Evolutionary conservation across 495 filamentous ascomycete genomes (phyloP).

Genomic region (Talaromyces ruber): DNA sequence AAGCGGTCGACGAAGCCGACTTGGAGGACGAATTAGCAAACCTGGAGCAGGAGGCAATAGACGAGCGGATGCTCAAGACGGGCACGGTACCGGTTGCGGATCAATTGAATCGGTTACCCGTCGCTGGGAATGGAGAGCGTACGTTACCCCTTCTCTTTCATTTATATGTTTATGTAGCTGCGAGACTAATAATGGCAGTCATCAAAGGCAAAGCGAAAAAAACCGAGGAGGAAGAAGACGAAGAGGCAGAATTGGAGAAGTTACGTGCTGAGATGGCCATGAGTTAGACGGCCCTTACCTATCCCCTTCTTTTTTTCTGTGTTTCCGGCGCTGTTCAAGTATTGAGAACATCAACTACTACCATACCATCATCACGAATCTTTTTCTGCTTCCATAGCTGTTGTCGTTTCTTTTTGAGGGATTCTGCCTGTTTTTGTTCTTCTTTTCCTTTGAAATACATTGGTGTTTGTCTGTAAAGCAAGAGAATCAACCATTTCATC

Average conservation of each 20-base stretch:
- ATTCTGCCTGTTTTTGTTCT: background rate
- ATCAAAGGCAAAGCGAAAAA: slow-evolving; percentile 53
- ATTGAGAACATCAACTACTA: background rate
- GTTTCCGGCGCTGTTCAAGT: background rate
- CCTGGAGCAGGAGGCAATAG: slow-evolving; percentile 80
- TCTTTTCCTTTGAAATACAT: background rate
- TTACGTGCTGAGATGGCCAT: slow-evolving; percentile 97
- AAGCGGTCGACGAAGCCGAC: slow-evolving; percentile 77
- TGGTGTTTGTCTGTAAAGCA: background rate
- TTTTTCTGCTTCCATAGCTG: background rate
- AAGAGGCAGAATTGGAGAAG: slow-evolving; percentile 90
- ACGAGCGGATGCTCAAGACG: slow-evolving; percentile 88
- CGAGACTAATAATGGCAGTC: slow-evolving; percentile 8
- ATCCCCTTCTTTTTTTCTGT: background rate
- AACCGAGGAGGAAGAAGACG: slow-evolving; percentile 65
- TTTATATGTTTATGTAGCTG: background rate
- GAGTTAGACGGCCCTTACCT: slow-evolving; percentile 16
- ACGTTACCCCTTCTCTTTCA: slow-evolving; percentile 28
- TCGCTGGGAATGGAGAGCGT: slow-evolving; percentile 65
- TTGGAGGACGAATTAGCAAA: slow-evolving; percentile 68
- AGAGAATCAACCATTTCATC: background rate
- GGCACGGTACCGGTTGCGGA: slow-evolving; percentile 67
- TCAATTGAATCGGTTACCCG: slow-evolving; percentile 63
- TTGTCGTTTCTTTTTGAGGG: background rate
- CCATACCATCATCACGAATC: background rate